These are phyloP conservation scores for Mucuna pruriens DNA, from an alignment of 306 rosid genomes.

Conservation along the genomic window DNA sequence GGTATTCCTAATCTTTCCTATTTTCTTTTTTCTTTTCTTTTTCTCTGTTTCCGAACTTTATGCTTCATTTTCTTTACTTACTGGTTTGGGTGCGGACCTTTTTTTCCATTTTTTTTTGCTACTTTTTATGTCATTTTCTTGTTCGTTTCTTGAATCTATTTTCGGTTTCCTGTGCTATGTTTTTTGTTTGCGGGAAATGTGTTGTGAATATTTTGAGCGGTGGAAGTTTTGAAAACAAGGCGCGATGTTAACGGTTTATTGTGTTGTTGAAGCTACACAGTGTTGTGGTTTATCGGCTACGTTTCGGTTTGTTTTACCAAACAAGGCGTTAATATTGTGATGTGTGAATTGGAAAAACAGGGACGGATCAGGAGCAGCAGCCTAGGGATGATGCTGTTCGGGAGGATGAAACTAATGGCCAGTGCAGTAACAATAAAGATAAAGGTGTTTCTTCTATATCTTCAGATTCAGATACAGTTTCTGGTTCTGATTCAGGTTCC, in stretches of 20 bases:
- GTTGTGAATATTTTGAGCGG: not conserved
- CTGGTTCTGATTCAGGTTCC: conserved; percentile 21
- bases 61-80: not conserved
- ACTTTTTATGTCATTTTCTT: not conserved
- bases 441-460: not conserved
- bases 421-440: conserved; percentile 3
- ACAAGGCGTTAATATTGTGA: not conserved
- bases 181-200: not conserved
- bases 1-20: conserved; percentile 38
- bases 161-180: not conserved
- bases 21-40: not conserved
- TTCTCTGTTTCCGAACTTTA: not conserved
- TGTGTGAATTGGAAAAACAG: conserved; percentile 22
- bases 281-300: not conserved
- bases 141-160: not conserved
- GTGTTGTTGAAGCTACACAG: not conserved
- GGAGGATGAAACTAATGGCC: conserved; percentile 16
- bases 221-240: conserved; percentile 1
- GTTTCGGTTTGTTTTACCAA: not conserved
- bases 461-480: conserved; percentile 14
- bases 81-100: not conserved
- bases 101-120: not conserved
- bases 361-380: conserved; percentile 36
- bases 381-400: conserved; percentile 7
- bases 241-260: not conserved